phyloP scores from a whole-genome alignment of 2,329 filamentous ascomycete species.

The Fusarium palustre region DNA sequence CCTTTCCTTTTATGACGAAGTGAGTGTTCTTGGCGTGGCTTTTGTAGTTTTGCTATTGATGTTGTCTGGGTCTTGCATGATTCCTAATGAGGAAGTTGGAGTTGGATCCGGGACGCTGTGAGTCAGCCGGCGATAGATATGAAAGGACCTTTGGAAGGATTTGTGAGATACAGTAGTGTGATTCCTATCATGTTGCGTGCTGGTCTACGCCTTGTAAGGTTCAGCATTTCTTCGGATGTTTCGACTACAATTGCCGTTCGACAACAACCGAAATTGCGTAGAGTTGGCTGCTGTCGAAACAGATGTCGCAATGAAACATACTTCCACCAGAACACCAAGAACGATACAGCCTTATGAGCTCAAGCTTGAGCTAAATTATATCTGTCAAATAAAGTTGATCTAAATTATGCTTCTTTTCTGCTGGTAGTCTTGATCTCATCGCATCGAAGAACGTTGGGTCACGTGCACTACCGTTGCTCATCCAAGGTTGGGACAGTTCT shows the following conservation, averaged over 20 bases:
- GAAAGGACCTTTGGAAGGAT: background rate
- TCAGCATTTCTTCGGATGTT: too few relatives aligned
- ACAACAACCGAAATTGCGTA: background rate
- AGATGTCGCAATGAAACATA: background rate
- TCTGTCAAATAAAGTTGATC: background rate
- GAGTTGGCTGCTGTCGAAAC: background rate
- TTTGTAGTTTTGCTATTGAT: slow-evolving; percentile 1
- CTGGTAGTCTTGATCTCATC: background rate
- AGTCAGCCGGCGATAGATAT: slow-evolving; percentile 28
- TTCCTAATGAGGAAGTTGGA: slow-evolving; percentile 36
- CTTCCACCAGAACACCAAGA: background rate
- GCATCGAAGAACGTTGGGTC: background rate
- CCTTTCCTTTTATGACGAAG: background rate
- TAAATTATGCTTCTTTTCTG: slow-evolving; percentile 1
- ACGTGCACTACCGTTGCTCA: background rate
- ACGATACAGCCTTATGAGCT: background rate
- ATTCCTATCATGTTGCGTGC: background rate
- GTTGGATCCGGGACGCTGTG: slow-evolving; percentile 11
- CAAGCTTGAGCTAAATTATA: too few relatives aligned
- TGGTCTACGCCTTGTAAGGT: background rate
- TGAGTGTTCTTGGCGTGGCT: slow-evolving; percentile 4
- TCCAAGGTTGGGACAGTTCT: background rate
- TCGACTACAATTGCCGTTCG: background rate
- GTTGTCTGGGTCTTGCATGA: background rate
- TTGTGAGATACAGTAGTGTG: background rate